These are phyloP conservation scores for Plasmodium malariae DNA, from an alignment of 169 alveolate species.

Conservation along the genomic window DNA sequence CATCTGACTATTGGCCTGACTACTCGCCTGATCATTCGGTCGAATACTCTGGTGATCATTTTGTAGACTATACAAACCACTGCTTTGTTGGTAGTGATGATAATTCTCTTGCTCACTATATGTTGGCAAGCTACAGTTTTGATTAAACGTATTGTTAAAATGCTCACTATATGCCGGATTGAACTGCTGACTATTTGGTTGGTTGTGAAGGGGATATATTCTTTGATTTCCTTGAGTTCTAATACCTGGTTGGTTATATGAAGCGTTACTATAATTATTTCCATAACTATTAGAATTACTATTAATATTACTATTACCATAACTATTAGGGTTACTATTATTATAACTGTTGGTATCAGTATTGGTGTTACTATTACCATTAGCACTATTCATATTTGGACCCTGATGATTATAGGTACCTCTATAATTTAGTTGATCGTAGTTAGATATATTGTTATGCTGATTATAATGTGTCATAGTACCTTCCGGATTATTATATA, in stretches of 20 bases:
- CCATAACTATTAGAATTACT: constrained; percentile 3
- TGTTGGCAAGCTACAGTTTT: neutral
- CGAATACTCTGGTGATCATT: constrained; percentile 12
- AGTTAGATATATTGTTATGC: neutral
- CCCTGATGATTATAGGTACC: constrained; percentile 13
- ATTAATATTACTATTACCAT: neutral
- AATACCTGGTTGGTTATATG: neutral
- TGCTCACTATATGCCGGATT: constrained; percentile 56
- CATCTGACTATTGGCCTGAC: neutral
- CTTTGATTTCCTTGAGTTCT: constrained; percentile 1
- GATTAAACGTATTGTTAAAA: constrained; percentile 19
- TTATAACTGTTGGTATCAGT: neutral
- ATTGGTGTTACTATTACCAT: neutral
- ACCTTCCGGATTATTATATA: constrained; percentile 5
- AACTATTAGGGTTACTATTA: neutral
- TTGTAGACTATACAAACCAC: neutral
- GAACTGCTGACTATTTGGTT: constrained; percentile 53
- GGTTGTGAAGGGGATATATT: constrained; percentile 8
- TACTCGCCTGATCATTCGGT: neutral
- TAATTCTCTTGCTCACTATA: neutral
- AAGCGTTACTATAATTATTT: too few species aligned
- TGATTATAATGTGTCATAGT: constrained; percentile 61
- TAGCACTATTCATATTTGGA: neutral
- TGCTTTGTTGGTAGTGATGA: neutral
- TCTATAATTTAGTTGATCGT: constrained; percentile 37